Conservation (phyloP, 1,284 basidiomycete genomes). For the Ganoderma lingzhi region DNA sequence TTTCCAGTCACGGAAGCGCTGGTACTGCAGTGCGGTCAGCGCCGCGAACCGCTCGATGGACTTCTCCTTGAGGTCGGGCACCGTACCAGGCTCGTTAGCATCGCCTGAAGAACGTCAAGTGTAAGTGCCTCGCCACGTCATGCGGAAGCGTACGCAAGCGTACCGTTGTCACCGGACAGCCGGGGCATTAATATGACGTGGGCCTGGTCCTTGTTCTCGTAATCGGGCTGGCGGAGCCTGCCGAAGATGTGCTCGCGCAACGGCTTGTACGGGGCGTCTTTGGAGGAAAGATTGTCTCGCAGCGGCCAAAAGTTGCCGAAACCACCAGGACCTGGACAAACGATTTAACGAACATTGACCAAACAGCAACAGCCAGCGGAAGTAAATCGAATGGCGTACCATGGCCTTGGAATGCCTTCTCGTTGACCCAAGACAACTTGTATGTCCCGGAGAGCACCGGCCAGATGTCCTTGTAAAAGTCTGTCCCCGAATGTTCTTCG, state of each 20-base stretch:
- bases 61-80: not conserved
- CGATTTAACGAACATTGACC: not conserved
- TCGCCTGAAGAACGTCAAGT: not conserved
- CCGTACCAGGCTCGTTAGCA: not conserved
- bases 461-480: conserved; percentile 44
- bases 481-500: conserved; percentile 28
- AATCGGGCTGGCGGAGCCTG: conserved; percentile 30
- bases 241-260: conserved; percentile 32
- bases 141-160: not conserved
- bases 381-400: conserved; percentile 18
- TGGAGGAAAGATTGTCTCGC: conserved; percentile 14
- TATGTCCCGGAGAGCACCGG: conserved; percentile 37
- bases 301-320: conserved; percentile 28
- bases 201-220: conserved; percentile 27
- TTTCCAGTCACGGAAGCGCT: conserved; percentile 41
- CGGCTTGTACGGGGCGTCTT: not conserved
- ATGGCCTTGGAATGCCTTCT: conserved; percentile 34
- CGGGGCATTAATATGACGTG: conserved; percentile 41
- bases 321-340: conserved; percentile 23
- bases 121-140: not conserved
- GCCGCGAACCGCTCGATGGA: conserved; percentile 35
- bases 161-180: conserved; percentile 40
- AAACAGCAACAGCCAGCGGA: not conserved
- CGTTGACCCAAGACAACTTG: conserved; percentile 36
- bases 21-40: conserved; percentile 43